A percentile compares a stretch with the other conserved stretches of the same genome.
phyloP scores from a whole-genome alignment of 2,329 filamentous ascomycete genomes.

The Graphiopsis chlorocephala region DNA sequence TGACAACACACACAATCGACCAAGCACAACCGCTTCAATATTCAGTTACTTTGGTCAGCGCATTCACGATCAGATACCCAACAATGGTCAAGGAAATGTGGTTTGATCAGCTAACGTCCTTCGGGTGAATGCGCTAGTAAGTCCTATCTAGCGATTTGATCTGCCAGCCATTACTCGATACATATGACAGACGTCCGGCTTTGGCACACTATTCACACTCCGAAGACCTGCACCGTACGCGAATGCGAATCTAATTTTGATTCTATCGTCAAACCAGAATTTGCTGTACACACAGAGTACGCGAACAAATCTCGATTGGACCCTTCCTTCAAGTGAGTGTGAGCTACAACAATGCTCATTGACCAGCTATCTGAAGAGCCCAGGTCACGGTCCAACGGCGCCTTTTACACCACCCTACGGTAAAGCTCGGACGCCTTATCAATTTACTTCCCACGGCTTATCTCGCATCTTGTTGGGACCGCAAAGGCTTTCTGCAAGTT shows the following conservation, averaged over 20 bases:
- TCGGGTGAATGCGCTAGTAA: neutral
- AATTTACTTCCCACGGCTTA: neutral
- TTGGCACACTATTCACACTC: neutral
- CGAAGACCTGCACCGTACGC: neutral
- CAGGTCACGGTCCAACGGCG: neutral
- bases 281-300: neutral
- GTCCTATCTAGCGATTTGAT: neutral
- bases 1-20: too few species aligned
- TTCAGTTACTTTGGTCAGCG: too few species aligned
- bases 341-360: neutral
- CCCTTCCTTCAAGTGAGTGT: neutral
- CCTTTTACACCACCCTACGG: neutral
- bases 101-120: neutral
- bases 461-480: neutral
- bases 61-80: too few species aligned
- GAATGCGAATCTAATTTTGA: neutral
- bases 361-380: neutral
- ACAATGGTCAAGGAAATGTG: too few species aligned
- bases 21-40: too few species aligned
- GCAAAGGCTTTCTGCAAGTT: neutral
- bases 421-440: constrained; percentile 1
- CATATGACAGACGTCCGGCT: neutral
- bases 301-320: neutral
- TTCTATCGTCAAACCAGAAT: neutral
- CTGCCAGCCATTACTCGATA: neutral